Conservation (phyloP, 768 basidiomycete species). For the Daedaleopsis nitida region DNA sequence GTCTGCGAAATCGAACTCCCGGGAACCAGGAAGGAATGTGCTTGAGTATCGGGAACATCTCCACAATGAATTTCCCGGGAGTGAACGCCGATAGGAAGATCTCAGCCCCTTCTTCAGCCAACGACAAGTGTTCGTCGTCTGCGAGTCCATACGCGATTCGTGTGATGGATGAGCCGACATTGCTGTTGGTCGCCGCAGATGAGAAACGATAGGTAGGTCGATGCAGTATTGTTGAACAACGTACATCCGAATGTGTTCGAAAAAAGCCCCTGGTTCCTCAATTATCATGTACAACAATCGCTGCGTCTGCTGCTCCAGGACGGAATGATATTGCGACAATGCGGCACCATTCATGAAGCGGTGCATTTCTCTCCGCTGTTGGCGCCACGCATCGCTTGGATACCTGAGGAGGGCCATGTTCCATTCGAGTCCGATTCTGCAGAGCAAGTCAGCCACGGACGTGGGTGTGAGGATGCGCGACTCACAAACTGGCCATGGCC, state of each 20-base stretch:
- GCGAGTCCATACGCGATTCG: constrained; percentile 21
- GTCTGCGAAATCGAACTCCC: constrained; percentile 15
- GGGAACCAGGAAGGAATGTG: constrained; percentile 24
- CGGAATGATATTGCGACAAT: neutral
- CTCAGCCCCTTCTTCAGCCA: constrained; percentile 1
- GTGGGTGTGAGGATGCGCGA: neutral
- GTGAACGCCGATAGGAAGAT: neutral
- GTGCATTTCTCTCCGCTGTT: constrained; percentile 3
- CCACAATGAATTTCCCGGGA: neutral
- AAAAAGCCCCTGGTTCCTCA: neutral
- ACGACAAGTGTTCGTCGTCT: constrained; percentile 1
- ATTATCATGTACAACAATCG: neutral
- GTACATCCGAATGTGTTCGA: neutral
- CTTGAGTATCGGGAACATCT: constrained; percentile 2
- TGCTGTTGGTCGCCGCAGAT: constrained; percentile 5
- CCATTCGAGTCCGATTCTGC: neutral
- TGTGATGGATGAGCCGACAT: constrained; percentile 20
- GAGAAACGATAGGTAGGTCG: neutral
- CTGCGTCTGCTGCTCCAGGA: neutral
- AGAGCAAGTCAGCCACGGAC: neutral
- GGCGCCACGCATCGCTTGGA: constrained; percentile 1
- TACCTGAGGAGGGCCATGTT: neutral
- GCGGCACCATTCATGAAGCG: neutral
- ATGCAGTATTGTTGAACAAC: neutral
- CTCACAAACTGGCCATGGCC: constrained; percentile 13